phyloP scores from a whole-genome alignment of 495 filamentous ascomycete genomes.

The Extremus antarcticus region DNA sequence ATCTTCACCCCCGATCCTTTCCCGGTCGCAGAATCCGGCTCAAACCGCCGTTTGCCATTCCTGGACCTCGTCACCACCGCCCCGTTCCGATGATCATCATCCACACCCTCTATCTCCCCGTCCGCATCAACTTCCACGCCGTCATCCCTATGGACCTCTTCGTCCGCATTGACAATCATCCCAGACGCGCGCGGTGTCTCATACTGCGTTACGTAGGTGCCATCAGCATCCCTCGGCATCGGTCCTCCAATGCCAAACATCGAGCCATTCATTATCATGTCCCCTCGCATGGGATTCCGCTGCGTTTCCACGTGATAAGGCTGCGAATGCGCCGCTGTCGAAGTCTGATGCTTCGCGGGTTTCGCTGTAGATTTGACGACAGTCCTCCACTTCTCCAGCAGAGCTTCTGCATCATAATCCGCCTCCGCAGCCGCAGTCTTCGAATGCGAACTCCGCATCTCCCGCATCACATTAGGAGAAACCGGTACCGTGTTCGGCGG shows the following conservation, averaged over 20 bases:
- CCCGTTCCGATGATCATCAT: no score
- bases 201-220: not conserved
- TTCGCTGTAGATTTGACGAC: not conserved
- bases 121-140: no score
- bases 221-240: not conserved
- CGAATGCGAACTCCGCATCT: not conserved
- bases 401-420: slow-evolving; percentile 12
- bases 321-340: not conserved
- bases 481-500: slow-evolving; percentile 54
- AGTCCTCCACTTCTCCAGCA: slow-evolving; percentile 11
- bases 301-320: not conserved
- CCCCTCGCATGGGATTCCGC: not conserved
- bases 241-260: slow-evolving; percentile 13
- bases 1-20: no score
- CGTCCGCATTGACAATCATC: slow-evolving; percentile 3
- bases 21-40: no score
- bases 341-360: not conserved
- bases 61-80: no score
- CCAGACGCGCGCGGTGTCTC: slow-evolving; percentile 11
- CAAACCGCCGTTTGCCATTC: no score
- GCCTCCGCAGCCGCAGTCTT: not conserved
- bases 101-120: no score
- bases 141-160: no score
- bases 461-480: slow-evolving; percentile 30
- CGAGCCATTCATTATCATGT: slow-evolving; percentile 13